Base-by-base conservation (phyloP, 345 rosid species). In the Lagerstroemia speciosa region DNA sequence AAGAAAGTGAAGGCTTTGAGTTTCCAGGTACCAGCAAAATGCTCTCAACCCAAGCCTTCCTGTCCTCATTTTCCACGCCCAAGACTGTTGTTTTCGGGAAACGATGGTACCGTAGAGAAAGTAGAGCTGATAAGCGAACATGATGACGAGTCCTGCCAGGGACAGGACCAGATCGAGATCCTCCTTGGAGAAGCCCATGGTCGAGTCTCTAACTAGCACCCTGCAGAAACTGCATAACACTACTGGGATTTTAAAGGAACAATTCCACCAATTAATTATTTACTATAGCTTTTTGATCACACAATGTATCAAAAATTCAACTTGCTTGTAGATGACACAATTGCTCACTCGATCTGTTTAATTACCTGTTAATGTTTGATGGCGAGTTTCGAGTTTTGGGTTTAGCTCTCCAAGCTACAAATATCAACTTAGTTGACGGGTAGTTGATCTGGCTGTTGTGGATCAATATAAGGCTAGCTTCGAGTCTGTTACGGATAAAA, bases 21-120 rank as follows among this genome's bases (percentile, higher is more conserved):
- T 43, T 15, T 15, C 45, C 17, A 24, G 55, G 65, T 55, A 73
- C 92, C 96, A 83, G 75, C 83, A 86, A 78, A 45, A 89, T 73
- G 66, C 86, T 79, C 52, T 85, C 83, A 58, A 89, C 94, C 96
- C 94, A 92, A 77, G 86, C 87, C 83, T 79, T 78, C 76, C 79
- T 87, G 66, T 86, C 89, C 15, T 77, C 76, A 82, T 87, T 87
- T 75, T 87, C 91, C 57, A 84, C 72, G 70, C 97, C 97, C 41
- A 83, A 72, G 41, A 81, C 74, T 2, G 96, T 89, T 19, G 86
- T 85, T 77, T 85, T 79, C 24, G 96, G 96, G 22, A 67, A 81
- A 50, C 84, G 65, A 20, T 80, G 81, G 76, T 83, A 82, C 75
- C 75, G 73, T 89, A 80, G 8, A 92, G 84, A 70, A 84, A 87